These are phyloP conservation scores for Wickerhamomyces subpelliculosus DNA, from an alignment of 805 yeast genomes.

Conservation along the genomic window DNA sequence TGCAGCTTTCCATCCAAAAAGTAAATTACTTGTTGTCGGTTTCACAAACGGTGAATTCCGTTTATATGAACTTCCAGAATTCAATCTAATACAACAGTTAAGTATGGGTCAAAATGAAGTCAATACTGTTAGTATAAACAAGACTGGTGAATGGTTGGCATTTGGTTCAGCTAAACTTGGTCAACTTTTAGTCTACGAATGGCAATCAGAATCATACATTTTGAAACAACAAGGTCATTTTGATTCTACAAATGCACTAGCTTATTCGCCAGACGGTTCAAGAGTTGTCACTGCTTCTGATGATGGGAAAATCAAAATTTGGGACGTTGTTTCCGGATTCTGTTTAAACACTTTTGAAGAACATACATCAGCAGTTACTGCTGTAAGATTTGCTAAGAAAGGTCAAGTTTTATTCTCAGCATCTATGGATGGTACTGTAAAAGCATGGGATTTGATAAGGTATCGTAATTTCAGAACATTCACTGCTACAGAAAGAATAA, in stretches of 20 bases:
- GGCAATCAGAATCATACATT: conserved; percentile 96
- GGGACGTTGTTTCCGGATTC: conserved; percentile 93
- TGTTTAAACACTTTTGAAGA: conserved; percentile 89
- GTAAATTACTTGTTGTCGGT: conserved; percentile 79
- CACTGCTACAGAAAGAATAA: conserved; percentile 84
- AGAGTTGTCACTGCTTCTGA: conserved; percentile 90
- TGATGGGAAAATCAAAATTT: conserved; percentile 93
- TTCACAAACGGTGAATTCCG: conserved; percentile 87
- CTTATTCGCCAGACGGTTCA: conserved; percentile 93
- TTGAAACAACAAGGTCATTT: conserved; percentile 96
- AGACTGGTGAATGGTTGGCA: conserved; percentile 93
- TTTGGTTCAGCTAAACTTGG: conserved; percentile 89
- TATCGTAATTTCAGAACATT: conserved; percentile 93
- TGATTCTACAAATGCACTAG: conserved; percentile 76
- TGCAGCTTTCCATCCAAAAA: conserved; percentile 70
- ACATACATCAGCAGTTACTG: conserved; percentile 84
- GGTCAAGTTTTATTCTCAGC: conserved; percentile 91
- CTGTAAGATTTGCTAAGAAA: conserved; percentile 75
- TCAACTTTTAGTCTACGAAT: conserved; percentile 93
- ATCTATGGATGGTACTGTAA: conserved; percentile 91
- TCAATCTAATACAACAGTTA: conserved; percentile 74
- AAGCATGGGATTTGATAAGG: conserved; percentile 94
- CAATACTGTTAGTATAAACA: conserved; percentile 72
- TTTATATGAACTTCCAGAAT: conserved; percentile 78
- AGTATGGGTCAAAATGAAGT: conserved; percentile 90